These are phyloP conservation scores for Boletellus deceptivus DNA, from an alignment of 1,284 basidiomycete species.

Conservation along the genomic window DNA sequence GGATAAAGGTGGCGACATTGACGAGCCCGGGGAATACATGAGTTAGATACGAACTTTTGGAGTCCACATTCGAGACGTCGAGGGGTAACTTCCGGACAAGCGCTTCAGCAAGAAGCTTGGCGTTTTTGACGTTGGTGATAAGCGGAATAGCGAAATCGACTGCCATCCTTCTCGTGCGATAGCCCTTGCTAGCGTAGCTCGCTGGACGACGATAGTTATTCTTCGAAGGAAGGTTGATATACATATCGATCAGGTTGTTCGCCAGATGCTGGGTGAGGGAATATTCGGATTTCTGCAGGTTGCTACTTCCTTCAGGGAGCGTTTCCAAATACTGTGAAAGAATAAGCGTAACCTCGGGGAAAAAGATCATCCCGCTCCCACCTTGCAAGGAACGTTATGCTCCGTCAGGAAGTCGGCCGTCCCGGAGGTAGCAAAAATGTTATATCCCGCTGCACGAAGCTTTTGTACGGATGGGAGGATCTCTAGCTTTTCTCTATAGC, in stretches of 20 bases:
- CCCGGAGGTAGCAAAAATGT: constrained; percentile 95
- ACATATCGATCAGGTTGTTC: constrained; percentile 97
- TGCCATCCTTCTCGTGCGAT: constrained; percentile 97
- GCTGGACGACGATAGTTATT: constrained; percentile 97
- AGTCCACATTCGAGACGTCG: constrained; percentile 89
- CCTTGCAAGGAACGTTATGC: constrained; percentile 84
- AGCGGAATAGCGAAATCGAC: constrained; percentile 98
- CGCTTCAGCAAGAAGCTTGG: constrained; percentile 95
- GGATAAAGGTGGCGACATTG: constrained; percentile 89
- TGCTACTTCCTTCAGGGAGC: constrained; percentile 70
- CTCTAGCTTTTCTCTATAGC: constrained; percentile 97
- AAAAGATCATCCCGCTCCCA: constrained; percentile 31
- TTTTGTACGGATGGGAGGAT: constrained; percentile 96
- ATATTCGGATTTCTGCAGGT: constrained; percentile 91
- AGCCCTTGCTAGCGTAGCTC: constrained; percentile 96
- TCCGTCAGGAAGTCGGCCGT: constrained; percentile 95
- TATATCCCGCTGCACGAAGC: constrained; percentile 91
- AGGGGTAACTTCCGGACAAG: constrained; percentile 86
- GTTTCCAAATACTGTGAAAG: constrained; percentile 82
- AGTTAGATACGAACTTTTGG: constrained; percentile 91
- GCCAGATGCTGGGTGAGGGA: constrained; percentile 93
- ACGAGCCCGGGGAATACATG: constrained; percentile 92
- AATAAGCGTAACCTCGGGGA: constrained; percentile 5
- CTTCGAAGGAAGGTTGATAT: constrained; percentile 98
- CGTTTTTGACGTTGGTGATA: constrained; percentile 99